Evolutionary conservation across 2,329 filamentous ascomycete species (phyloP).

Genomic region (Leptographium procerum): DNA sequence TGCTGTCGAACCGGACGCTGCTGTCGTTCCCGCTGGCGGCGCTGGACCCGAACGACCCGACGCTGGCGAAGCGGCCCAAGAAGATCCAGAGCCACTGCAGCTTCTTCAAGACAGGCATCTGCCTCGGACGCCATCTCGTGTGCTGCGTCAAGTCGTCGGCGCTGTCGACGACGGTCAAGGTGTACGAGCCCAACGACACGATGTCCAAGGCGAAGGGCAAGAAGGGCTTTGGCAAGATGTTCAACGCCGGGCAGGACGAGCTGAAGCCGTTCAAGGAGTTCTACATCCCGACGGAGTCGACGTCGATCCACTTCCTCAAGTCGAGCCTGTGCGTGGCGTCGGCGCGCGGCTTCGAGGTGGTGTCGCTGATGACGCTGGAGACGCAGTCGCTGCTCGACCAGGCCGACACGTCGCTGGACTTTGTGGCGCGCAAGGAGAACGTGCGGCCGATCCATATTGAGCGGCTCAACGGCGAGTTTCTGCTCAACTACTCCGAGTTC

Average conservation of each 20-base stretch:
- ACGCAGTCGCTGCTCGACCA: constrained; percentile 95
- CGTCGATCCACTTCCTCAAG: constrained; percentile 93
- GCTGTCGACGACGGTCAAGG: constrained; percentile 91
- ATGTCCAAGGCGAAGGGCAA: constrained; percentile 92
- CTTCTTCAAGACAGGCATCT: constrained; percentile 97
- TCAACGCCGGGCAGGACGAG: constrained; percentile 84
- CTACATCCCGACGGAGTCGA: constrained; percentile 97
- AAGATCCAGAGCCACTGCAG: constrained; percentile 97
- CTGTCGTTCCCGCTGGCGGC: constrained; percentile 82
- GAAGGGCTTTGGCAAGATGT: constrained; percentile 90
- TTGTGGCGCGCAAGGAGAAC: constrained; percentile 86
- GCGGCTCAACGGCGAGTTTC: constrained; percentile 89
- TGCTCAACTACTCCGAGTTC: constrained; percentile 97
- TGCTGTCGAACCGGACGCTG: constrained; percentile 86
- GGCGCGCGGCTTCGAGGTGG: constrained; percentile 90
- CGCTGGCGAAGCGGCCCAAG: constrained; percentile 73
- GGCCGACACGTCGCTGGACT: constrained; percentile 94
- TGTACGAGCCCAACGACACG: constrained; percentile 95
- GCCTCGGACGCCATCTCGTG: constrained; percentile 83
- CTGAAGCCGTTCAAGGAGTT: constrained; percentile 98
- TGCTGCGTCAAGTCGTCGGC: constrained; percentile 94
- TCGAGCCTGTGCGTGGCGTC: constrained; percentile 95
- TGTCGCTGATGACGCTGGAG: constrained; percentile 93
- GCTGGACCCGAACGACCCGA: constrained; percentile 71
- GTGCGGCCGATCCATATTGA: constrained; percentile 96